Conservation (phyloP, 345 rosid genomes). For the Eucalyptus victrix region DNA sequence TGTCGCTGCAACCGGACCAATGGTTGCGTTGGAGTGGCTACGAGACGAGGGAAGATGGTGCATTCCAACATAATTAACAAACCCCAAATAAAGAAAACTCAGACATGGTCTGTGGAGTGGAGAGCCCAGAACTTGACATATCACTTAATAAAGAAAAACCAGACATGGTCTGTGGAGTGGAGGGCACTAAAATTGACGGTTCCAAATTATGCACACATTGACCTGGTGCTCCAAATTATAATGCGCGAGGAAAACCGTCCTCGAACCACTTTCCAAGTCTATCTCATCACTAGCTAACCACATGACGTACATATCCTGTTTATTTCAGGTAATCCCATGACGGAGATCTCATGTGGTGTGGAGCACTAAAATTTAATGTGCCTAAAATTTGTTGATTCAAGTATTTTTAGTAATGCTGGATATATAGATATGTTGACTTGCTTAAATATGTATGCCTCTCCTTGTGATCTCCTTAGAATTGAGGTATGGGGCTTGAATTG, state of each 20-base stretch:
- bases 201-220: background rate
- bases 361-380: background rate
- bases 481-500: background rate
- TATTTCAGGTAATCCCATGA: background rate
- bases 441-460: background rate
- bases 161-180: background rate
- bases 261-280: background rate
- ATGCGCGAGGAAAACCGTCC: background rate
- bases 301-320: background rate
- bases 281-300: background rate
- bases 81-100: background rate
- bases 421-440: background rate
- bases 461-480: background rate
- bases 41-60: background rate
- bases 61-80: background rate
- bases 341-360: background rate
- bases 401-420: background rate
- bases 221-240: background rate
- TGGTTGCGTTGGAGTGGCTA: background rate
- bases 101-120: background rate
- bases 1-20: background rate
- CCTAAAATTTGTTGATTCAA: background rate
- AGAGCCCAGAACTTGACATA: background rate
- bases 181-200: background rate
- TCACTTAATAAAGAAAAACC: background rate